These are phyloP conservation scores for Pontederia paniculata DNA, from an alignment of 176 grass and related monocot genomes.

Conservation along the genomic window DNA sequence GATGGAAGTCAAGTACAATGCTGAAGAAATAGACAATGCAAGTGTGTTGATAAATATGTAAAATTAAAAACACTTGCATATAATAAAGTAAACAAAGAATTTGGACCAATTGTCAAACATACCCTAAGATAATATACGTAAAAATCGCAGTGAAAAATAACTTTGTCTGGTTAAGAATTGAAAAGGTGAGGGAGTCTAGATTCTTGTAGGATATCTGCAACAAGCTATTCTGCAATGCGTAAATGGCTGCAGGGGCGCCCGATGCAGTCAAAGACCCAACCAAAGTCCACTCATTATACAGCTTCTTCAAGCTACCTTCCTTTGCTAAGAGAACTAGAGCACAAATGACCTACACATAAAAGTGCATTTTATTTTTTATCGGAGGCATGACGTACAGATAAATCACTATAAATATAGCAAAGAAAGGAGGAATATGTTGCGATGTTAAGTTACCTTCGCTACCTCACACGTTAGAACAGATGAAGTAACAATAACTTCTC, in stretches of 20 bases:
- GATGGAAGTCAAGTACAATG: not conserved
- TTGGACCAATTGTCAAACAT: slow-evolving; percentile 8
- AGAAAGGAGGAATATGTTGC: not conserved
- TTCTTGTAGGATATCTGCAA: slow-evolving; percentile 98
- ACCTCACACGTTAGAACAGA: slow-evolving; percentile 71
- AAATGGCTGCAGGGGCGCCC: slow-evolving; percentile 88
- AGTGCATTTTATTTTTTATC: not conserved
- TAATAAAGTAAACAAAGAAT: not conserved
- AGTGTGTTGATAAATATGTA: not conserved
- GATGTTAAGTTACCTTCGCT: slow-evolving; percentile 48
- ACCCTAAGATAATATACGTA: slow-evolving; percentile 91
- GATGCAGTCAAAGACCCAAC: slow-evolving; percentile 72
- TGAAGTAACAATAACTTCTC: slow-evolving; percentile 86
- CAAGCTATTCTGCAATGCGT: slow-evolving; percentile 89
- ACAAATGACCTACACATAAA: slow-evolving; percentile 48
- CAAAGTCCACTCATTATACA: slow-evolving; percentile 59
- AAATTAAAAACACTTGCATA: slow-evolving; percentile 10
- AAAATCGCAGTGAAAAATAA: slow-evolving; percentile 90
- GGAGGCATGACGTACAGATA: not conserved
- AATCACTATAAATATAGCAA: not conserved
- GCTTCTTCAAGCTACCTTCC: slow-evolving; percentile 55
- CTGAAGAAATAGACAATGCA: no score
- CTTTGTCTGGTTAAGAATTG: slow-evolving; percentile 89
- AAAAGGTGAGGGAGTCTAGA: slow-evolving; percentile 94
- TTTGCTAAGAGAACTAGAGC: slow-evolving; percentile 57